Evolutionary conservation across 176 grass and related monocot genomes (phyloP).

Genomic region (Chrysopogon serrulatus): DNA sequence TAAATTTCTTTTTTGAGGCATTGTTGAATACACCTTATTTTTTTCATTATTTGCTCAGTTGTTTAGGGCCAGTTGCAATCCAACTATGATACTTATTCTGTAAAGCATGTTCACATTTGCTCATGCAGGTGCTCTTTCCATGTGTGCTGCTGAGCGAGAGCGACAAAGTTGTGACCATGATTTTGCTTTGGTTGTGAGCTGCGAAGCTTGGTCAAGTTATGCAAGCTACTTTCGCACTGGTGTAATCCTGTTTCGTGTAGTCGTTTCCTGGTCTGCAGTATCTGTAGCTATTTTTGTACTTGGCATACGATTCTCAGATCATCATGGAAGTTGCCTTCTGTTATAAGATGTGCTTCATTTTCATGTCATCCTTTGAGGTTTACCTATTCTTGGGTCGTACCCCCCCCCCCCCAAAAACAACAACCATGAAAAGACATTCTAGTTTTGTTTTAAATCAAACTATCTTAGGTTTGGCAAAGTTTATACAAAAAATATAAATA

Average conservation of each 20-base stretch:
- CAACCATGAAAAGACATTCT: no score
- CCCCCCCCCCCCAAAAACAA: no score
- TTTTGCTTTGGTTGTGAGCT: neutral
- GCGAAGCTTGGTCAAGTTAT: neutral
- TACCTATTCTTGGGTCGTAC: no score
- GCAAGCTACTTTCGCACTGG: neutral
- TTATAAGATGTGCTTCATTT: no score
- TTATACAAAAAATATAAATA: no score
- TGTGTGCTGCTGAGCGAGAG: neutral
- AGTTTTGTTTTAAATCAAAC: no score
- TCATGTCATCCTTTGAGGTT: no score
- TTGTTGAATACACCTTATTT: neutral
- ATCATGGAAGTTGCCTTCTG: neutral
- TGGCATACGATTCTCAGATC: neutral
- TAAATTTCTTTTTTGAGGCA: neutral
- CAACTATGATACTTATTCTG: neutral
- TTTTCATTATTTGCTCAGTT: neutral
- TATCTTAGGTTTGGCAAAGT: no score
- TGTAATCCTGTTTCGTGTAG: neutral
- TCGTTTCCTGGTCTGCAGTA: no score
- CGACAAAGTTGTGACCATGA: neutral
- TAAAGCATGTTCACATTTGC: neutral
- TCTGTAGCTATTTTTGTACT: neutral
- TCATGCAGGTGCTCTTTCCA: neutral
- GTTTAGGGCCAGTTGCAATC: neutral